Evolutionary conservation across 2,329 filamentous ascomycete genomes (phyloP).

Genomic region (Trichoderma guizhouense): DNA sequence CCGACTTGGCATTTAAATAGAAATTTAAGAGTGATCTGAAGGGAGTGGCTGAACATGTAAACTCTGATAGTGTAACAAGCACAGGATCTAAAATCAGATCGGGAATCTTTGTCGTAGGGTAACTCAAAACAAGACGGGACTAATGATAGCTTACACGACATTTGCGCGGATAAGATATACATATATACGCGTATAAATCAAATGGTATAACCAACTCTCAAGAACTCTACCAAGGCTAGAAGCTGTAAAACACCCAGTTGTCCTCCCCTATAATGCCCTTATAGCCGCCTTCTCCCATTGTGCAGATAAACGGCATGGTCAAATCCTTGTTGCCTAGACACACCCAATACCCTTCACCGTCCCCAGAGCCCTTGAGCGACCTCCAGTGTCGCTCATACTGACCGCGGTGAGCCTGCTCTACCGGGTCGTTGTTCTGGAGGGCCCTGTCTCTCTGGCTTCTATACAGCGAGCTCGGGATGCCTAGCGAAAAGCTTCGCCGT

Average conservation of each 20-base stretch:
- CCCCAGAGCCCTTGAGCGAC: constrained; percentile 14
- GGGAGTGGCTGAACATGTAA: not conserved
- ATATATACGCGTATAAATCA: not conserved
- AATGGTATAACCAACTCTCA: not conserved
- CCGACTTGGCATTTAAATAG: no score
- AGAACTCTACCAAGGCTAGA: not conserved
- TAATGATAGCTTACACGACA: not conserved
- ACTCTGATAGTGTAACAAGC: not conserved
- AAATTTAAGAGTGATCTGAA: not conserved
- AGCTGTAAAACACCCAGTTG: constrained; percentile 16
- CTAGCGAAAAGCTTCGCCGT: constrained; percentile 21
- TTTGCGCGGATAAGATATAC: not conserved
- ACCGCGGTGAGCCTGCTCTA: constrained; percentile 21
- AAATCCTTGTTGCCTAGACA: constrained; percentile 26
- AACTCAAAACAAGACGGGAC: not conserved
- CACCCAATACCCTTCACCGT: constrained; percentile 27
- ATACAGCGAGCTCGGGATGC: constrained; percentile 26
- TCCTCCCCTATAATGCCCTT: not conserved
- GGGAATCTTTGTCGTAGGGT: not conserved
- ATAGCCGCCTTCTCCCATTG: constrained; percentile 9
- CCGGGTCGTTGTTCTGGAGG: not conserved
- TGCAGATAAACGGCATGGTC: not conserved
- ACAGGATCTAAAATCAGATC: not conserved
- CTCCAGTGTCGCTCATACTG: constrained; percentile 26
- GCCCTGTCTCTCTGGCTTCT: constrained; percentile 20